phyloP scores from a whole-genome alignment of 345 rosid genomes.

The Microthlaspi erraticum region DNA sequence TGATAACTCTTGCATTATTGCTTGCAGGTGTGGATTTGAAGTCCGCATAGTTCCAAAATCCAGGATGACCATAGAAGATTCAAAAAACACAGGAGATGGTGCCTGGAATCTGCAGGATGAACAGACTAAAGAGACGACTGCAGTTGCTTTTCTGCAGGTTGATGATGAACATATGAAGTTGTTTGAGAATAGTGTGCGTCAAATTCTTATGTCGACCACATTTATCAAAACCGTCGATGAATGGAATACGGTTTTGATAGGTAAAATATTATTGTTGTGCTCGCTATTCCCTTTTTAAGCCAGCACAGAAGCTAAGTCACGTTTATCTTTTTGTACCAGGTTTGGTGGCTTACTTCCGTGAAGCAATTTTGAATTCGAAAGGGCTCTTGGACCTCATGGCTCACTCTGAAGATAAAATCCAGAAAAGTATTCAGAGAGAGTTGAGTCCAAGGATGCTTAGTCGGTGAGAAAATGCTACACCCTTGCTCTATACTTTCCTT shows the following conservation, averaged over 20 bases:
- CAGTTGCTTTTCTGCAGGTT: constrained; percentile 94
- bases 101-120: constrained; percentile 99
- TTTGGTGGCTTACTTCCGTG: constrained; percentile 98
- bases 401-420: constrained; percentile 97
- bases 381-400: constrained; percentile 94
- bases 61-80: constrained; percentile 98
- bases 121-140: constrained; percentile 98
- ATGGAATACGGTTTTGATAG: constrained; percentile 99
- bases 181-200: constrained; percentile 98
- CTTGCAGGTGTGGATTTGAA: constrained; percentile 92
- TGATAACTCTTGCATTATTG: constrained; percentile 24
- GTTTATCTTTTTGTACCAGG: constrained; percentile 46
- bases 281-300: background rate
- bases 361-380: constrained; percentile 98
- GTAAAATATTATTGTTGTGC: constrained; percentile 41
- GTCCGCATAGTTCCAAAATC: constrained; percentile 96
- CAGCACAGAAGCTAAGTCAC: background rate
- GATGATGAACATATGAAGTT: constrained; percentile 99
- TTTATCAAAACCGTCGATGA: constrained; percentile 97
- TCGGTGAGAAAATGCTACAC: constrained; percentile 57
- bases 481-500: constrained; percentile 1
- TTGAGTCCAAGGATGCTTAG: constrained; percentile 98
- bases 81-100: constrained; percentile 93
- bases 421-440: constrained; percentile 96
- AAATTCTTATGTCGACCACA: constrained; percentile 99